These are phyloP conservation scores for Fusarium sp. DNA, from an alignment of 2,329 filamentous ascomycete species.

Conservation along the genomic window DNA sequence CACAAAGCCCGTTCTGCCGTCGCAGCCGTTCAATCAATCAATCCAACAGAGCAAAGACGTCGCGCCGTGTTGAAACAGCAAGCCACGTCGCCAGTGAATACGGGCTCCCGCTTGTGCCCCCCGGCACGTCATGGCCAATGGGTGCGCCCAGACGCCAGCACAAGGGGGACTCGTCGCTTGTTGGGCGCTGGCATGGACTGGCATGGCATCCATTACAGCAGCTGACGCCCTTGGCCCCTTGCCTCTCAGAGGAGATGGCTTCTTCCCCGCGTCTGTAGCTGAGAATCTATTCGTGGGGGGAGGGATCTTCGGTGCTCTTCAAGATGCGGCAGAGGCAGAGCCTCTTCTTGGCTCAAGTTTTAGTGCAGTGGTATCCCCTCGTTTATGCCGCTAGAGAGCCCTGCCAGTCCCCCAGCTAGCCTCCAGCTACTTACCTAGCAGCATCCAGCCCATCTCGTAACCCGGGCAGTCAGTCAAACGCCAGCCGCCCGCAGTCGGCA, in stretches of 20 bases:
- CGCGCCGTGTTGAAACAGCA: constrained; percentile 18
- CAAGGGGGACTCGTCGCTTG: constrained; percentile 24
- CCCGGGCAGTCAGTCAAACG: constrained; percentile 18
- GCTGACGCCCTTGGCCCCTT: constrained; percentile 1
- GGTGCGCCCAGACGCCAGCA: constrained; percentile 22
- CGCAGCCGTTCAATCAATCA: constrained; percentile 25
- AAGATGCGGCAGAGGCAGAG: constrained; percentile 23
- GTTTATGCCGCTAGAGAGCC: constrained; percentile 24
- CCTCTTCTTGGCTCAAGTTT: constrained; percentile 31
- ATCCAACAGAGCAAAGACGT: not conserved
- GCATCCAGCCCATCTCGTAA: not conserved
- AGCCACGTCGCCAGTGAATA: constrained; percentile 39
- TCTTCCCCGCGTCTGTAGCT: constrained; percentile 22
- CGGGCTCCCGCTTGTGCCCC: constrained; percentile 26
- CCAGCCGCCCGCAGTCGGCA: constrained; percentile 10
- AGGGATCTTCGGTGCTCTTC: not conserved
- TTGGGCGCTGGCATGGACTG: not conserved
- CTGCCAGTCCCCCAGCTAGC: not conserved
- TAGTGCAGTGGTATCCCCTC: constrained; percentile 1
- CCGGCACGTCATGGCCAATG: constrained; percentile 28
- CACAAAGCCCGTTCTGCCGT: constrained; percentile 9
- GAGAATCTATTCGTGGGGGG: constrained; percentile 23
- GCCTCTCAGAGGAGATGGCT: constrained; percentile 13
- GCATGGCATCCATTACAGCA: constrained; percentile 3
- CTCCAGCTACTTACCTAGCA: not conserved